Conservation (phyloP, 768 basidiomycete genomes). For the Amanita polypyramis region DNA sequence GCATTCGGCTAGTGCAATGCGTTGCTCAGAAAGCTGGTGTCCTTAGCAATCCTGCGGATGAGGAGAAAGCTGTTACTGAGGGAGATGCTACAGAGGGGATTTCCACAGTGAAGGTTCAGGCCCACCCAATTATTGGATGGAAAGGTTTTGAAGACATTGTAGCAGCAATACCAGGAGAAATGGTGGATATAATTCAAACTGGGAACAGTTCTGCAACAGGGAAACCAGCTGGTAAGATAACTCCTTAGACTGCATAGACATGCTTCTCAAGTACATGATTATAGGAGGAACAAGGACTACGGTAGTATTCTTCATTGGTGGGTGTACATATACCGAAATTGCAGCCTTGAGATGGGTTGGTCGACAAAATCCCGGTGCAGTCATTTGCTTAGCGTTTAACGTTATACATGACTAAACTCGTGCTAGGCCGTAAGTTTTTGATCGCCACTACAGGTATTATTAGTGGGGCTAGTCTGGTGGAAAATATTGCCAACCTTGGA, state of each 20-base stretch:
- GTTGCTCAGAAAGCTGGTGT: constrained; percentile 87
- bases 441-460: constrained; percentile 90
- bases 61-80: constrained; percentile 30
- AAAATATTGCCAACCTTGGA: constrained; percentile 44
- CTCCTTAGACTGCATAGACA: not conserved
- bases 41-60: constrained; percentile 67
- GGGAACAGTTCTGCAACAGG: constrained; percentile 16
- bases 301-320: constrained; percentile 93
- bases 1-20: constrained; percentile 86
- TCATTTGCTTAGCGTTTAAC: constrained; percentile 3
- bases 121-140: constrained; percentile 93
- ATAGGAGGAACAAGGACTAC: constrained; percentile 55
- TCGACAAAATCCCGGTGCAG: constrained; percentile 68
- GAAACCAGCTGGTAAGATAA: constrained; percentile 8
- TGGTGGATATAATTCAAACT: constrained; percentile 55
- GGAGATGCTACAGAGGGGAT: constrained; percentile 25
- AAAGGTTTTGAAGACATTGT: constrained; percentile 94
- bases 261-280: not conserved
- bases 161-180: constrained; percentile 72
- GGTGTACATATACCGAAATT: constrained; percentile 96
- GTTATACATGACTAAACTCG: constrained; percentile 12
- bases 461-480: constrained; percentile 64
- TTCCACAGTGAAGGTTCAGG: constrained; percentile 50
- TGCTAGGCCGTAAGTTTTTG: constrained; percentile 72
- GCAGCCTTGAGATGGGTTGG: constrained; percentile 90